Evolutionary conservation across 2,329 filamentous ascomycete genomes (phyloP).

Genomic region (Ophiobolus disseminans): DNA sequence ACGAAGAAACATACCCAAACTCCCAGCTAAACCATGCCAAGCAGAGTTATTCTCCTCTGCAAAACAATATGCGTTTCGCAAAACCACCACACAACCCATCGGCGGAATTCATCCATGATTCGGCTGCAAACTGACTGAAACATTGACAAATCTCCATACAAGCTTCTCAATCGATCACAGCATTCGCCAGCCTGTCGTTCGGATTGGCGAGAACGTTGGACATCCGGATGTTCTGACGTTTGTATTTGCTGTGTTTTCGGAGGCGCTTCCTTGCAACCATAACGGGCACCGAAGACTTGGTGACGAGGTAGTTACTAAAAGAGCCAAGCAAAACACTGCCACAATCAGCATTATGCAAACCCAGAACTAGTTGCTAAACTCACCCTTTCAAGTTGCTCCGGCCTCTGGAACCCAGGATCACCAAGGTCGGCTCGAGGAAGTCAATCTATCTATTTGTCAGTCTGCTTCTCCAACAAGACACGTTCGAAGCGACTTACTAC

Average conservation of each 20-base stretch:
- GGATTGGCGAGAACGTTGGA: constrained; percentile 83
- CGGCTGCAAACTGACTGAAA: constrained; percentile 26
- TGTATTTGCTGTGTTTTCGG: constrained; percentile 84
- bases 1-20: constrained; percentile 29
- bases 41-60: constrained; percentile 22
- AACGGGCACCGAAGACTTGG: constrained; percentile 93
- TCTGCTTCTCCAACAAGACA: constrained; percentile 11
- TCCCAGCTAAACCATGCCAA: constrained; percentile 27
- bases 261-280: constrained; percentile 96
- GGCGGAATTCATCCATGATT: constrained; percentile 9
- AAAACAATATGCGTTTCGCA: constrained; percentile 46
- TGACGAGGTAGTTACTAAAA: constrained; percentile 96
- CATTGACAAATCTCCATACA: constrained; percentile 45
- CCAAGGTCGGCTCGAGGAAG: constrained; percentile 85
- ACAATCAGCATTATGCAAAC: constrained; percentile 30
- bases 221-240: constrained; percentile 72
- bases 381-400: constrained; percentile 92
- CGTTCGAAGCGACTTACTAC: constrained; percentile 62
- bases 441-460: constrained; percentile 70
- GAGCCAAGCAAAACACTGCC: constrained; percentile 88
- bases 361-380: constrained; percentile 44
- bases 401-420: constrained; percentile 90
- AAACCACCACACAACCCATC: constrained; percentile 23
- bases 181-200: constrained; percentile 70
- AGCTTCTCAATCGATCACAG: constrained; percentile 71